These are phyloP conservation scores for Monosporascus sp. DNA, from an alignment of 2,329 filamentous ascomycete species.

Conservation along the genomic window DNA sequence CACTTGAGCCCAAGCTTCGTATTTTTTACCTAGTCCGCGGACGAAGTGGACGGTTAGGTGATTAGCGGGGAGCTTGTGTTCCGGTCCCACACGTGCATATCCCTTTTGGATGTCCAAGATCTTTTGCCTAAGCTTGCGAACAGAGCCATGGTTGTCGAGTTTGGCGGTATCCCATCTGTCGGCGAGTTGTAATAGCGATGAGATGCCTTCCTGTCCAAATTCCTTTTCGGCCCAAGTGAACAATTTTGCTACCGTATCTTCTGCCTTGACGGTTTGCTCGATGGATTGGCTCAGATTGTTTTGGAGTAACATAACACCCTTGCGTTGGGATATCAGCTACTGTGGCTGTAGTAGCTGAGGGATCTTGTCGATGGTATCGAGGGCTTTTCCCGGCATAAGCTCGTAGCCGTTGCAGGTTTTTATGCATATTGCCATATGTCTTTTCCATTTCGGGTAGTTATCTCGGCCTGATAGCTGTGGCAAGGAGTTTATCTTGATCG, in stretches of 20 bases:
- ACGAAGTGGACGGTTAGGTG: too few species aligned
- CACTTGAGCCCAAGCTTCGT: too few species aligned
- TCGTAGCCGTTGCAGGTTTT: neutral
- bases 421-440: too few species aligned
- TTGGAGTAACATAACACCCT: neutral
- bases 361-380: too few species aligned
- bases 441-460: neutral
- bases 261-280: neutral
- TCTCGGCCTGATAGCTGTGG: too few species aligned
- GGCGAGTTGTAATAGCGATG: neutral
- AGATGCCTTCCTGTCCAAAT: too few species aligned
- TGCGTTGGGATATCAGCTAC: neutral
- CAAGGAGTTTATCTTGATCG: neutral
- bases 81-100: too few species aligned
- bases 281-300: neutral
- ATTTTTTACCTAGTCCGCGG: too few species aligned
- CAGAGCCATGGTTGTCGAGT: neutral
- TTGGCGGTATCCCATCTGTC: neutral
- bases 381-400: too few species aligned
- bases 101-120: too few species aligned
- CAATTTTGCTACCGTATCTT: neutral
- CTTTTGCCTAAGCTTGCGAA: neutral
- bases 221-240: too few species aligned
- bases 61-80: too few species aligned
- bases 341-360: neutral